Conservation (phyloP, 164 flowering plant genomes). For the Berberis thunbergii region DNA sequence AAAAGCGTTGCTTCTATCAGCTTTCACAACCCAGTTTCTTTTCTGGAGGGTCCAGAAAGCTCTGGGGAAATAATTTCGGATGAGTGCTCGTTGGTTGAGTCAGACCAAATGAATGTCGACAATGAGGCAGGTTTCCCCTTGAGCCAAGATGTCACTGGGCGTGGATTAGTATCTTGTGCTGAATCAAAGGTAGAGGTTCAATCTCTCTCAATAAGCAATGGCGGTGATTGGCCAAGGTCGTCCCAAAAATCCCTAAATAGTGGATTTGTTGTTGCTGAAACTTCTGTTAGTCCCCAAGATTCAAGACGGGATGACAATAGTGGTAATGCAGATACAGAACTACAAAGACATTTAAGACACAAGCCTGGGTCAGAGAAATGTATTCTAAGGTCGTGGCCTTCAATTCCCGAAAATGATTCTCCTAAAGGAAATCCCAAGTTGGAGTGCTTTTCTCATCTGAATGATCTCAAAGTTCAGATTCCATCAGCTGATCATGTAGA, state of each 20-base stretch:
- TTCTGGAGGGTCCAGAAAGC: slow-evolving; percentile 16
- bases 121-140: slow-evolving; percentile 9
- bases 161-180: slow-evolving; percentile 13
- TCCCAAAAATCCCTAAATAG: slow-evolving; percentile 11
- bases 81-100: slow-evolving; percentile 16
- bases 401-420: slow-evolving; percentile 14
- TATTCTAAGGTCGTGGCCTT: slow-evolving; percentile 12
- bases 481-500: slow-evolving; percentile 30
- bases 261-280: slow-evolving; percentile 15
- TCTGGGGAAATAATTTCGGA: slow-evolving; percentile 10
- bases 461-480: slow-evolving; percentile 39
- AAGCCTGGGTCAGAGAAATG: slow-evolving; percentile 13
- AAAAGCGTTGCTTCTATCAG: slow-evolving; percentile 27
- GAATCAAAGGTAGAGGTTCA: slow-evolving; percentile 17
- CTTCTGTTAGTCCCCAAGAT: slow-evolving; percentile 18
- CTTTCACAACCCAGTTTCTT: slow-evolving; percentile 21
- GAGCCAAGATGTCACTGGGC: slow-evolving; percentile 15
- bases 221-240: slow-evolving; percentile 16
- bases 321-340: slow-evolving; percentile 14
- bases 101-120: slow-evolving; percentile 11
- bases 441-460: slow-evolving; percentile 18
- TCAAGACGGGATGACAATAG: slow-evolving; percentile 12
- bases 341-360: slow-evolving; percentile 12
- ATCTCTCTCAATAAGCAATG: slow-evolving; percentile 14
- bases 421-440: slow-evolving; percentile 15